Conservation (phyloP, 805 yeast species). For the Kuraishia molischiana region DNA sequence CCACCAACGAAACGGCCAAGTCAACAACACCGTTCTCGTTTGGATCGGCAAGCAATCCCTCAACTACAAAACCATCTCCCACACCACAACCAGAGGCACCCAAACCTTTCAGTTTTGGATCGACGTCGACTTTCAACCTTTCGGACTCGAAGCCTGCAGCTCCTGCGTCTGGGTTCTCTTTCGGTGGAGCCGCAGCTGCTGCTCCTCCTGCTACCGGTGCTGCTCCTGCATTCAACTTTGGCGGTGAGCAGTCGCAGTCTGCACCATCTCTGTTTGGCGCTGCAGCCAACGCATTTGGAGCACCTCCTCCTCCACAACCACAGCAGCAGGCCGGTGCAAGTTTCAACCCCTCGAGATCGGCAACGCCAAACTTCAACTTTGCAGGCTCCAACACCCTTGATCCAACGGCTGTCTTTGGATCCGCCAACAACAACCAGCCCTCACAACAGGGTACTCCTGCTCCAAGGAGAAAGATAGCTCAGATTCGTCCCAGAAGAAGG, state of each 20-base stretch:
- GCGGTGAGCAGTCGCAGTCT: neutral
- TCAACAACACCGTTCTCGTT: slow-evolving; percentile 1
- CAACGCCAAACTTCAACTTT: slow-evolving; percentile 22
- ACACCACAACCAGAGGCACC: slow-evolving; percentile 3
- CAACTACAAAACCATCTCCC: neutral
- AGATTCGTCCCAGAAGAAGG: slow-evolving; percentile 12
- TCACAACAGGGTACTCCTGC: neutral
- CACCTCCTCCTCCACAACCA: neutral
- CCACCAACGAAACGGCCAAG: neutral
- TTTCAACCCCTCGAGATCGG: slow-evolving; percentile 15
- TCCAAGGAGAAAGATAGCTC: slow-evolving; percentile 3
- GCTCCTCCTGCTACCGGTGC: neutral
- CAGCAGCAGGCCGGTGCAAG: slow-evolving; percentile 3
- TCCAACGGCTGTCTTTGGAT: slow-evolving; percentile 15
- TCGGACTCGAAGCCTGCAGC: neutral
- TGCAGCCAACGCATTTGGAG: too few species aligned
- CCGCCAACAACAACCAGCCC: slow-evolving; percentile 5
- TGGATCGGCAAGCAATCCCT: slow-evolving; percentile 1
- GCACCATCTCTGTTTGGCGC: too few species aligned
- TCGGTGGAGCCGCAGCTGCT: slow-evolving; percentile 3
- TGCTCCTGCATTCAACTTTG: slow-evolving; percentile 1
- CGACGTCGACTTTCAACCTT: neutral
- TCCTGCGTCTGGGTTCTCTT: slow-evolving; percentile 3
- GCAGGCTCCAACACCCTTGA: slow-evolving; percentile 18
- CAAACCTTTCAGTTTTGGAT: slow-evolving; percentile 3